These are phyloP conservation scores for Erucastrum elatum DNA, from an alignment of 345 rosid species.

Conservation along the genomic window DNA sequence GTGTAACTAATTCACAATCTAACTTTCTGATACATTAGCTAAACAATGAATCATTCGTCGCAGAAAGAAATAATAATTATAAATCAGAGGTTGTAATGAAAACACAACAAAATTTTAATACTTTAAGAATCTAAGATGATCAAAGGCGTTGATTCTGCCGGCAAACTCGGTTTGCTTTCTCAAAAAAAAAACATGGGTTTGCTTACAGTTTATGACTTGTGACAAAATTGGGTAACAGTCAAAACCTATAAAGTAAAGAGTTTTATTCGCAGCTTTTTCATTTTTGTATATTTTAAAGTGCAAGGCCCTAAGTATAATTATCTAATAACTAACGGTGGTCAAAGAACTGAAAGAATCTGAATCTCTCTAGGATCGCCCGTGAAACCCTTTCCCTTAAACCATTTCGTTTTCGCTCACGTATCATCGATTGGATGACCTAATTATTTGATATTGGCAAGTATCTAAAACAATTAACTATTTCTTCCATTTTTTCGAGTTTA, in stretches of 20 bases:
- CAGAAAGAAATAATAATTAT: neutral
- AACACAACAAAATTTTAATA: neutral
- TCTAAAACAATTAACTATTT: neutral
- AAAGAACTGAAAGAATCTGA: constrained; percentile 24
- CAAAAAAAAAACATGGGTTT: constrained; percentile 29
- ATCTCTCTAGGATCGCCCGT: constrained; percentile 16
- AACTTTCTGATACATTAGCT: constrained; percentile 31
- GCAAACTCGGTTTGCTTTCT: neutral
- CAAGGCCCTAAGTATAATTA: neutral
- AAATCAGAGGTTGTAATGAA: neutral
- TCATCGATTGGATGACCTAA: neutral
- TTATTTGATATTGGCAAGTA: constrained; percentile 12
- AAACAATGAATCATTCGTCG: constrained; percentile 19
- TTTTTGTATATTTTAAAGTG: neutral
- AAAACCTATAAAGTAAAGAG: neutral
- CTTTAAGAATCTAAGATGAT: neutral
- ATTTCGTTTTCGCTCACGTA: constrained; percentile 26
- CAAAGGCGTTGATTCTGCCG: constrained; percentile 33
- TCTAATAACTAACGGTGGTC: constrained; percentile 7
- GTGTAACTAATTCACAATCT: constrained; percentile 24
- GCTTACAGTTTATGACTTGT: constrained; percentile 5
- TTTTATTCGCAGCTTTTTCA: constrained; percentile 11
- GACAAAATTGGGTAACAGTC: neutral
- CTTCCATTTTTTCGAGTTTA: neutral
- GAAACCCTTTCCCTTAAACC: constrained; percentile 15